These are phyloP conservation scores for Leishmania tropica DNA, from an alignment of 208 protist species.

Conservation along the genomic window DNA sequence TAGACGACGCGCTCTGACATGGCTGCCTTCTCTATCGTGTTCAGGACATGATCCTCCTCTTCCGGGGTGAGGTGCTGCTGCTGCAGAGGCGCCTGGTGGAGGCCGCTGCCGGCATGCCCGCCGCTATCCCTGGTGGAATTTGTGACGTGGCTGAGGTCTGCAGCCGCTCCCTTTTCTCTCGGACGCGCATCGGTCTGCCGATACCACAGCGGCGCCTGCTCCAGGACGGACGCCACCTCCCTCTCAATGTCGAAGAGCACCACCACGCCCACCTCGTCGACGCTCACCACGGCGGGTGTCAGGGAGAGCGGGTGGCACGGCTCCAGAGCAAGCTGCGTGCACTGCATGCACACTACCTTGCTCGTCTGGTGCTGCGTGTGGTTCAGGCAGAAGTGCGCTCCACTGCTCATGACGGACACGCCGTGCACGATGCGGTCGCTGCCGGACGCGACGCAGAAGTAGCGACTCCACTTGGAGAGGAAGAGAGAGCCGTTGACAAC, in stretches of 20 bases:
- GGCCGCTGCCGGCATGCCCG: background rate
- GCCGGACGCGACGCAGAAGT: slow-evolving; percentile 56
- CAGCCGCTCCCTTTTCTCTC: background rate
- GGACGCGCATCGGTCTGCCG: background rate
- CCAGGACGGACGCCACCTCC: slow-evolving; percentile 22
- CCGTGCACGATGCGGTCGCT: slow-evolving; percentile 60
- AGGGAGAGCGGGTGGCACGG: slow-evolving; percentile 16
- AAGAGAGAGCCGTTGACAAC: slow-evolving; percentile 10
- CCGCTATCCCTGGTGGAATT: background rate
- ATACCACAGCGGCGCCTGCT: slow-evolving; percentile 21
- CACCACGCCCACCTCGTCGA: slow-evolving; percentile 69
- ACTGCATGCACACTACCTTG: slow-evolving; percentile 49
- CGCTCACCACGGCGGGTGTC: slow-evolving; percentile 57
- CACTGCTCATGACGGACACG: slow-evolving; percentile 67
- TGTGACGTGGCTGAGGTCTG: background rate
- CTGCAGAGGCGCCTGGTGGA: background rate
- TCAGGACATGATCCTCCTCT: slow-evolving; percentile 15
- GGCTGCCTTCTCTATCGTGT: slow-evolving; percentile 9
- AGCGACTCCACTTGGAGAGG: slow-evolving; percentile 53
- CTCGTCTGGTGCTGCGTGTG: slow-evolving; percentile 57
- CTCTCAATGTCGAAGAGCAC: slow-evolving; percentile 66
- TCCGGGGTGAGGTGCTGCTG: slow-evolving; percentile 12
- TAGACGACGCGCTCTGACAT: slow-evolving; percentile 23
- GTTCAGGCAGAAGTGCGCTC: slow-evolving; percentile 62
- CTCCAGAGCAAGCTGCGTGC: slow-evolving; percentile 47